phyloP scores from a whole-genome alignment of 2,329 filamentous ascomycete genomes.

The Hypoxylon sp. region DNA sequence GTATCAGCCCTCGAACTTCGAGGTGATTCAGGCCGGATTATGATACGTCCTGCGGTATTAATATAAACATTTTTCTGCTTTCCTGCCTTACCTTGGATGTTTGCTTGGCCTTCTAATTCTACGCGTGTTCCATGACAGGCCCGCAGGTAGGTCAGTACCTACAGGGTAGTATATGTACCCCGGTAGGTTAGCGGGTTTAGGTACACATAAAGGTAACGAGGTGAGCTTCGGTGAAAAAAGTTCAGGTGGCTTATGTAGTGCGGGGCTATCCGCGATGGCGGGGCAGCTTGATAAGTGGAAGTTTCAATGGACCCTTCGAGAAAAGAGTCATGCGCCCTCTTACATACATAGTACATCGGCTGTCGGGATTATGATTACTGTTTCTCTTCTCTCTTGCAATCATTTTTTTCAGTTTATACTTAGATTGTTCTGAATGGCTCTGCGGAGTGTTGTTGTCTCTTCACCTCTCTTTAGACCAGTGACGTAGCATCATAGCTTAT shows the following conservation, averaged over 20 bases:
- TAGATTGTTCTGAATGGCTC: slow-evolving; percentile 23
- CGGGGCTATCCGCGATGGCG: slow-evolving; percentile 40
- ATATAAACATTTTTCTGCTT: slow-evolving; percentile 15
- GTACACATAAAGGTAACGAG: neutral
- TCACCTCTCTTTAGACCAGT: slow-evolving; percentile 12
- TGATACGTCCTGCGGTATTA: slow-evolving; percentile 12
- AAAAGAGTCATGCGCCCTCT: slow-evolving; percentile 37
- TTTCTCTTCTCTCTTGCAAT: slow-evolving; percentile 7
- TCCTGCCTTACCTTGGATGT: neutral
- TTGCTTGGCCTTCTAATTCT: neutral
- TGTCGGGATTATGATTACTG: slow-evolving; percentile 30
- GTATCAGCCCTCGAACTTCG: slow-evolving; percentile 13
- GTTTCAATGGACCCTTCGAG: slow-evolving; percentile 31
- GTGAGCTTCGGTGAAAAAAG: slow-evolving; percentile 1
- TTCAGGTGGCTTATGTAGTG: slow-evolving; percentile 33
- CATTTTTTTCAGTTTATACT: neutral
- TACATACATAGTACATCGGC: slow-evolving; percentile 24
- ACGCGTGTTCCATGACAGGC: neutral
- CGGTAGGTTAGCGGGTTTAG: neutral
- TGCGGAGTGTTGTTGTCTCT: slow-evolving; percentile 3
- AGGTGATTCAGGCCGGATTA: slow-evolving; percentile 18
- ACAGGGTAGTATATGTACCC: neutral
- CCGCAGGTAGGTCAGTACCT: neutral
- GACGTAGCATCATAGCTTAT: slow-evolving; percentile 8
- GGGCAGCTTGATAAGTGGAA: slow-evolving; percentile 31